These are phyloP conservation scores for Colletotrichum tamarilloi DNA, from an alignment of 2,329 filamentous ascomycete species.

Conservation along the genomic window DNA sequence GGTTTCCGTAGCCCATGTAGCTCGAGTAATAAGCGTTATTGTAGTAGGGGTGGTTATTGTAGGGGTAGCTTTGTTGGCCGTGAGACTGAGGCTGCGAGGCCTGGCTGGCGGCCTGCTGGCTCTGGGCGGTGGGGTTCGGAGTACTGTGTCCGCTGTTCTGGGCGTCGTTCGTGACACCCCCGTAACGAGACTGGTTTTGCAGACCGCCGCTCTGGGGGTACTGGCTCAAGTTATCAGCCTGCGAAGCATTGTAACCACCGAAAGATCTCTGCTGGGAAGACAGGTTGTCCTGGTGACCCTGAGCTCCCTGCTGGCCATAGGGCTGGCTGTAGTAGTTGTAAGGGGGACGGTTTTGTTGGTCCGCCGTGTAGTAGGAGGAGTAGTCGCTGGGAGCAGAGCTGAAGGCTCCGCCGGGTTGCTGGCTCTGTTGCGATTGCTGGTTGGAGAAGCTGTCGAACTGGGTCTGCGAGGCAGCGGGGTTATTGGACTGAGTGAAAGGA, in stretches of 20 bases:
- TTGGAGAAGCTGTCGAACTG: constrained; percentile 72
- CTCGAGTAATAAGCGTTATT: constrained; percentile 71
- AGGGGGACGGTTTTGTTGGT: constrained; percentile 75
- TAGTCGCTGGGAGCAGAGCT: constrained; percentile 84
- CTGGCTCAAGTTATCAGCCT: constrained; percentile 71
- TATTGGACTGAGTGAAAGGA: constrained; percentile 81
- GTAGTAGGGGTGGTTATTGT: constrained; percentile 69
- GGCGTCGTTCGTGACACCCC: constrained; percentile 70
- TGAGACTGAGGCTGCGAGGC: constrained; percentile 58
- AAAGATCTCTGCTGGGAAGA: constrained; percentile 79
- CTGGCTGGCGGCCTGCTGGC: constrained; percentile 57
- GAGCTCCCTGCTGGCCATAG: constrained; percentile 65
- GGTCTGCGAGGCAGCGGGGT: constrained; percentile 54
- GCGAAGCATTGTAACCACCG: constrained; percentile 77
- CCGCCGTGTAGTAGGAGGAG: constrained; percentile 86
- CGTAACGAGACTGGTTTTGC: constrained; percentile 67
- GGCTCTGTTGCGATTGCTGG: constrained; percentile 67
- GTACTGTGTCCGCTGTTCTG: constrained; percentile 92
- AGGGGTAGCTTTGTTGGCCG: constrained; percentile 61
- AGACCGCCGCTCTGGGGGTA: constrained; percentile 80
- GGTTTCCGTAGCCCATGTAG: constrained; percentile 64
- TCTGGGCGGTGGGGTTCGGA: constrained; percentile 79
- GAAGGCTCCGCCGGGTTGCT: constrained; percentile 73
- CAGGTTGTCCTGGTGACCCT: constrained; percentile 79
- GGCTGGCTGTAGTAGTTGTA: constrained; percentile 81